A percentile compares a stretch with the other conserved stretches of the same genome.
Conservation (phyloP, 225 moss, liverwort and hornwort species). For the Polytrichum formosum region DNA sequence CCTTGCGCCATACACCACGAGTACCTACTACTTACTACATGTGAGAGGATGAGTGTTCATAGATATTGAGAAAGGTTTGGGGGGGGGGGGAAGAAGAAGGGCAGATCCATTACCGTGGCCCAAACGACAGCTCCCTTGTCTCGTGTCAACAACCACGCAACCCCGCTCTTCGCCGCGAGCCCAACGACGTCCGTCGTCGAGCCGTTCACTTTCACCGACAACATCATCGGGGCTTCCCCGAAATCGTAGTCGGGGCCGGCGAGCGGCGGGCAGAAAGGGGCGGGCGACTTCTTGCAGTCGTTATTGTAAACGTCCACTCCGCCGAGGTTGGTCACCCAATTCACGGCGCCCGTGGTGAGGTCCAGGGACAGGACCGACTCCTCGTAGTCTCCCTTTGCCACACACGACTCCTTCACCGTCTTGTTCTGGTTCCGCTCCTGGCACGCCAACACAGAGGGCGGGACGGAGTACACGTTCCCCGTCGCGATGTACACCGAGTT, state of each 20-base stretch:
- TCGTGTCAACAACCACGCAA: constrained; percentile 28
- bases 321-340: constrained; percentile 23
- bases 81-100: background rate
- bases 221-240: constrained; percentile 34
- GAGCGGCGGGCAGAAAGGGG: constrained; percentile 16
- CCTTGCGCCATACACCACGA: too few species aligned
- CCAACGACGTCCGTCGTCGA: constrained; percentile 13
- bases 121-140: constrained; percentile 21
- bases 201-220: constrained; percentile 9
- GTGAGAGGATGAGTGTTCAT: too few species aligned
- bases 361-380: constrained; percentile 19
- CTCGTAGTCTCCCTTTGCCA: constrained; percentile 12
- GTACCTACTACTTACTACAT: too few species aligned
- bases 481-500: constrained; percentile 18
- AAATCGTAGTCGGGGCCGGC: constrained; percentile 35
- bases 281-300: constrained; percentile 10
- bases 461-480: constrained; percentile 29
- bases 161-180: constrained; percentile 32
- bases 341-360: constrained; percentile 16
- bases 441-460: constrained; percentile 16
- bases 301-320: constrained; percentile 19
- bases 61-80: background rate
- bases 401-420: constrained; percentile 19
- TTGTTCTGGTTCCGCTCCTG: constrained; percentile 8
- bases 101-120: constrained; percentile 15